phyloP scores from a whole-genome alignment of 163 green algal species.

The Trebouxiophyceae sp. region DNA sequence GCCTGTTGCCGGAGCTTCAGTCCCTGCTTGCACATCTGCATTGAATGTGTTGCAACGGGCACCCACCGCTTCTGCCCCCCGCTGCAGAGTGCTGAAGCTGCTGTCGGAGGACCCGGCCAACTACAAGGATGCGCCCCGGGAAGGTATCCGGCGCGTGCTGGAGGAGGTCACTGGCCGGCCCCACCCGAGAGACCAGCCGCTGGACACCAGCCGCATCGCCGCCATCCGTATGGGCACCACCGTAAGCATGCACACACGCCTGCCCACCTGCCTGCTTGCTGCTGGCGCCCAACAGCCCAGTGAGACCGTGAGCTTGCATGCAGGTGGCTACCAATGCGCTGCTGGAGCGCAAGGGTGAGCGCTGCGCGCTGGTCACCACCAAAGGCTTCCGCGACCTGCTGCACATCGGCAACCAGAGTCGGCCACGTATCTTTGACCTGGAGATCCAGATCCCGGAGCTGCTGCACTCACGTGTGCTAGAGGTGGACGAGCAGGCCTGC shows the following conservation, averaged over 20 bases:
- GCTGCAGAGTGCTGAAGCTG: conserved; percentile 81
- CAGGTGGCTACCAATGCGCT: conserved; percentile 96
- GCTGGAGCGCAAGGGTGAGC: conserved; percentile 89
- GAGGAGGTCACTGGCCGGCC: conserved; percentile 64
- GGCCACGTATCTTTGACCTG: conserved; percentile 96
- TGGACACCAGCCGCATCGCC: conserved; percentile 78
- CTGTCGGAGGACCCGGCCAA: conserved; percentile 91
- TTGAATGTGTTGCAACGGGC: background rate
- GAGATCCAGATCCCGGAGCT: conserved; percentile 59
- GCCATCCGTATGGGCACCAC: conserved; percentile 97
- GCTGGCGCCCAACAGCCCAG: conserved; percentile 1
- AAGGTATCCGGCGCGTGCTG: conserved; percentile 91
- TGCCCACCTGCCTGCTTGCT: no score
- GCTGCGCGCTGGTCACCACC: conserved; percentile 69
- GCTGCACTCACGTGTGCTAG: conserved; percentile 77
- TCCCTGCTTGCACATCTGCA: no score
- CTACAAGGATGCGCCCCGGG: conserved; percentile 87
- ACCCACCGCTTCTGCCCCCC: background rate
- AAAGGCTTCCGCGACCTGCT: conserved; percentile 90
- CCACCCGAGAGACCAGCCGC: conserved; percentile 45
- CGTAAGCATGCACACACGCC: no score
- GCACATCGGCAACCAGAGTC: conserved; percentile 93
- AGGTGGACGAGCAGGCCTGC: conserved; percentile 86
- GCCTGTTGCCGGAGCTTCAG: background rate
- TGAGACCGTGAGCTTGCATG: background rate